Conservation (phyloP, 805 yeast species). For the Metschnikowia anglica region DNA sequence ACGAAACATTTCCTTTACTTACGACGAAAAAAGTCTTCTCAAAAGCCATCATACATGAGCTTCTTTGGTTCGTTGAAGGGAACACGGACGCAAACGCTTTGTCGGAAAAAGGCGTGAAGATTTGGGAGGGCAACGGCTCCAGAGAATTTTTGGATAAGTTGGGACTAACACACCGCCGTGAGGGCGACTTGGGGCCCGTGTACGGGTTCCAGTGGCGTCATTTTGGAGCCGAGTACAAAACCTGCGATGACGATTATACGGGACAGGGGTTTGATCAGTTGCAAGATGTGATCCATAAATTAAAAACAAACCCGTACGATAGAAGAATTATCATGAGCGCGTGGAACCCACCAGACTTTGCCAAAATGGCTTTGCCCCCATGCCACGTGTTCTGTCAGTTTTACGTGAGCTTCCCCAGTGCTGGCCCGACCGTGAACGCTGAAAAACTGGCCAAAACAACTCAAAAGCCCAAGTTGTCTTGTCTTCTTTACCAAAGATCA, state of each 20-base stretch:
- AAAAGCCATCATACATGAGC: constrained; percentile 83
- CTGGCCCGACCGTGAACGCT: constrained; percentile 18
- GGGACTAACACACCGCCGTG: constrained; percentile 78
- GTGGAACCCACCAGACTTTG: constrained; percentile 97
- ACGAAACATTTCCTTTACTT: constrained; percentile 78
- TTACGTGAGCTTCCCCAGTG: constrained; percentile 80
- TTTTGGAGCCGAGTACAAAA: constrained; percentile 89
- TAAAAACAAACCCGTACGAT: constrained; percentile 89
- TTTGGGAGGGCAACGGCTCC: constrained; percentile 99
- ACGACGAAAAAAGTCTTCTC: constrained; percentile 93
- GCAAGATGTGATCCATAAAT: constrained; percentile 69
- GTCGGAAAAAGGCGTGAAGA: constrained; percentile 83
- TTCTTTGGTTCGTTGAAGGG: constrained; percentile 91
- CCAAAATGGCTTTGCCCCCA: constrained; percentile 96
- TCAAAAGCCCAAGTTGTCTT: constrained; percentile 68
- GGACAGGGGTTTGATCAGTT: constrained; percentile 92
- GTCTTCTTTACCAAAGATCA: constrained; percentile 92
- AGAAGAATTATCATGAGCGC: constrained; percentile 93
- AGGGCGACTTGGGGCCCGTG: constrained; percentile 96
- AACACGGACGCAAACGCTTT: constrained; percentile 82
- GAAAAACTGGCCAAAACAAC: constrained; percentile 16
- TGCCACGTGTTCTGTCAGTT: constrained; percentile 97
- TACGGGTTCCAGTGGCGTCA: constrained; percentile 99
- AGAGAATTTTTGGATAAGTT: constrained; percentile 82
- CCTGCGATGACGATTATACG: constrained; percentile 83